Base-by-base conservation (phyloP, 2,329 filamentous ascomycete genomes). In the Chaetomium olivaceum region DNA sequence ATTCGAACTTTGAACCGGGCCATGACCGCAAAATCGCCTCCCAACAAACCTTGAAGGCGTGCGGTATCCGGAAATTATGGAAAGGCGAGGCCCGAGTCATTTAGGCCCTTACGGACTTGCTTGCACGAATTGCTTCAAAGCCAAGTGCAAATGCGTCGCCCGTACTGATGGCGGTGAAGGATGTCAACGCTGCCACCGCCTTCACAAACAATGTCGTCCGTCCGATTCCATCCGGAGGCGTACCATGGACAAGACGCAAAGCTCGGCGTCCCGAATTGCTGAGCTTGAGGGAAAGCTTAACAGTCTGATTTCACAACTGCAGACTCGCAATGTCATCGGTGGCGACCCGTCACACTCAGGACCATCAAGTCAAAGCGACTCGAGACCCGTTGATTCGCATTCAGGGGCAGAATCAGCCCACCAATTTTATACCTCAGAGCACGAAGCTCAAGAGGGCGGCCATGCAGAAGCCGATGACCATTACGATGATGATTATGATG, bases 211-310 rank as follows among this genome's bases (percentile, higher is more conserved):
- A 14, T 56, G 54, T n/a, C 29, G 54, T 14, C 54, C 54, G 8
- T 56, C 54, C 31, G 54, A 56, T 23, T n/a, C 31, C 3, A n/a
- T 56, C 29, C 54, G 54, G 14, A 31, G 19, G 31, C 16, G 31
- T 31, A 33, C 54, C n/a, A 23, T 56, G n/a, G 54, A 73, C 21
- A 70, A 69, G 56, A 68, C 67, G 9, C 69, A 73, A 62, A 72
- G 71, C 52, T 74, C 76, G 1, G 70, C 73, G 57, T 68, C 61
- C n/a, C 73, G 74, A 39, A 78, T 79, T 48, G 72, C 76, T 50
- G 70, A 74, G 23, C 72, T 79, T 16, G 77, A 79, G 68, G 71
- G 71, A 60, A 76, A 73, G 59, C 71, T 79, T 58, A 73, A 76
- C 29, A 72, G 61, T 9, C 60, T 78, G n/a, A 64, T 77, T 27